Conservation (phyloP, 352 stramenopile species). For the Phytophthora fragariaefolia region DNA sequence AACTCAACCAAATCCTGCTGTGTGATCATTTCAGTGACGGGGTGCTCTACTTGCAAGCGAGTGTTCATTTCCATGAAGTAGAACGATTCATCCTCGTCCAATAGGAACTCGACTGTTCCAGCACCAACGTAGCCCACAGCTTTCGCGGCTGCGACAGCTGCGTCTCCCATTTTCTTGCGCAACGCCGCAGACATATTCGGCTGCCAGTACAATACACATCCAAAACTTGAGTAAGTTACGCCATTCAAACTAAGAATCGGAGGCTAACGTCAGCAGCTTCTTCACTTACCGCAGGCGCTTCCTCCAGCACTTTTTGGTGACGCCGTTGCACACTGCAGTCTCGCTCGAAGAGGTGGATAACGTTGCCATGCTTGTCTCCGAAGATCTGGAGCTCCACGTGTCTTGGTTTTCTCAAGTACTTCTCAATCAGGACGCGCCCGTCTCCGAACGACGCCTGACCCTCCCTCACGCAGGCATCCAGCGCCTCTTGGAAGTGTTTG, state of each 20-base stretch:
- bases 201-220: slow-evolving; percentile 29
- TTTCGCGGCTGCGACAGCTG: slow-evolving; percentile 88
- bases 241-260: no score
- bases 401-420: slow-evolving; percentile 88
- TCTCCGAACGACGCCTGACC: slow-evolving; percentile 91
- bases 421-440: slow-evolving; percentile 91
- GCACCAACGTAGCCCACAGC: slow-evolving; percentile 93
- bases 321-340: slow-evolving; percentile 92
- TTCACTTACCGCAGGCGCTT: slow-evolving; percentile 90
- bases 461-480: slow-evolving; percentile 90
- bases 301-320: slow-evolving; percentile 96
- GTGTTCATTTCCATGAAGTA: slow-evolving; percentile 99
- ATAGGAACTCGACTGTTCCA: slow-evolving; percentile 94
- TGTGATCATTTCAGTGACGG: slow-evolving; percentile 93
- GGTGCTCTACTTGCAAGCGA: slow-evolving; percentile 94
- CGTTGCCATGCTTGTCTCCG: slow-evolving; percentile 90
- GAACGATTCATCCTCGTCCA: slow-evolving; percentile 92
- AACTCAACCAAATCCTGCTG: slow-evolving; percentile 93
- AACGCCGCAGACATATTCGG: slow-evolving; percentile 81
- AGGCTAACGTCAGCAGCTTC: no score
- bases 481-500: slow-evolving; percentile 77
- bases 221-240: background rate
- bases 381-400: slow-evolving; percentile 96
- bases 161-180: slow-evolving; percentile 90
- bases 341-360: slow-evolving; percentile 91